Evolutionary conservation across 805 yeast species (phyloP).

Genomic region (Saccharomyces mikatae): DNA sequence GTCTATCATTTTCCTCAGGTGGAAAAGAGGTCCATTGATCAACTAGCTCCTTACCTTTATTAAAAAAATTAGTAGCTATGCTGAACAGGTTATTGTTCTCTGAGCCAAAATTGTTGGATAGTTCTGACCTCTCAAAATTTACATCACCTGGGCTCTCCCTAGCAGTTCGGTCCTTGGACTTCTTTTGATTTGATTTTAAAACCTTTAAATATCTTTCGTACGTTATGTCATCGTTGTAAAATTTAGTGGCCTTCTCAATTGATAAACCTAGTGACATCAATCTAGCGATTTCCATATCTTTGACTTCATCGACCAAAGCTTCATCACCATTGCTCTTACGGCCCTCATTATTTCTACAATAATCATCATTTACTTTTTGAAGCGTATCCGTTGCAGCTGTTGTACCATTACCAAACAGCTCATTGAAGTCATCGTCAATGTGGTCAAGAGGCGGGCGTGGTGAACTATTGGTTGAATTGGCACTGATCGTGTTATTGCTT

Average conservation of each 20-base stretch:
- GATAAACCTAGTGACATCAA: conserved; percentile 27
- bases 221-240: conserved; percentile 18
- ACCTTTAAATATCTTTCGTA: conserved; percentile 14
- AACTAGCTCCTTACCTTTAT: conserved; percentile 28
- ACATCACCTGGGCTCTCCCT: not conserved
- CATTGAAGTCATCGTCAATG: conserved; percentile 17
- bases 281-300: conserved; percentile 30
- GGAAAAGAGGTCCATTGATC: conserved; percentile 19
- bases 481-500: not conserved
- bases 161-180: not conserved
- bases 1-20: conserved; percentile 15
- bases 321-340: conserved; percentile 2
- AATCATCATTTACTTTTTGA: not conserved
- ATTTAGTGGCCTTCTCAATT: conserved; percentile 16
- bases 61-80: conserved; percentile 23
- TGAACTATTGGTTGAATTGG: not conserved
- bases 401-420: conserved; percentile 10
- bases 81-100: conserved; percentile 12
- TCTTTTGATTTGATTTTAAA: not conserved
- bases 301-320: conserved; percentile 25
- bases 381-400: not conserved
- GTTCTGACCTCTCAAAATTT: not conserved
- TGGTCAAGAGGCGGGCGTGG: not conserved
- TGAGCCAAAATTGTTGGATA: conserved; percentile 3
- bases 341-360: not conserved